A percentile compares a stretch with the other conserved stretches of the same genome.
Conservation (phyloP, 176 grass and related monocot genomes). For the Lolium perenne region DNA sequence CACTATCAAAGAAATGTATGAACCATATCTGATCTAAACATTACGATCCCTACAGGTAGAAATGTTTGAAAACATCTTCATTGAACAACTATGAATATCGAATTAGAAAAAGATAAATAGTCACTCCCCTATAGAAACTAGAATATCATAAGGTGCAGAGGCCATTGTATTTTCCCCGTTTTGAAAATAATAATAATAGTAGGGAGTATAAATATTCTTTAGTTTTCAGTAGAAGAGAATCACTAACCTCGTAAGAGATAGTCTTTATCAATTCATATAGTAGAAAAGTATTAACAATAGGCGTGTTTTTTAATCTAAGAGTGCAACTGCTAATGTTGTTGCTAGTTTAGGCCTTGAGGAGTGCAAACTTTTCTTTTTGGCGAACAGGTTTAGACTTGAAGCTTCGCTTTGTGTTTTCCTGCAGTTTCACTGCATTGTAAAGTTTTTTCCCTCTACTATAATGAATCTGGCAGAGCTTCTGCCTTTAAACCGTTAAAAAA, state of each 20-base stretch:
- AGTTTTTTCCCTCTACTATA: no score
- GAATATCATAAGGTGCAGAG: neutral
- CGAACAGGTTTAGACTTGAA: no score
- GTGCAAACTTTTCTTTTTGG: neutral
- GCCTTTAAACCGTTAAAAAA: neutral
- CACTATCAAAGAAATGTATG: neutral
- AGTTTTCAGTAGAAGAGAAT: neutral
- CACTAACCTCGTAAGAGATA: neutral
- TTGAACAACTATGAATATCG: neutral
- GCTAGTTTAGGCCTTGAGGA: no score
- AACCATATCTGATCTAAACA: neutral
- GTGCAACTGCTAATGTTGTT: no score
- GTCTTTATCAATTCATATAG: neutral
- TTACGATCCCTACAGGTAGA: neutral
- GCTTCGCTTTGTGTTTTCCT: no score
- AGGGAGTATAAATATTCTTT: neutral
- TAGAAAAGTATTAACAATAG: no score
- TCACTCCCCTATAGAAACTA: neutral
- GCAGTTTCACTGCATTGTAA: no score
- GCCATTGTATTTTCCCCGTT: neutral
- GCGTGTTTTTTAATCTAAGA: no score
- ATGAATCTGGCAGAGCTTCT: no score
- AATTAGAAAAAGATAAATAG: neutral
- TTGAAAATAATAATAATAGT: neutral
- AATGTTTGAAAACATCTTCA: neutral